phyloP scores from a whole-genome alignment of 1,284 basidiomycete genomes.

The Melampsora larici-populina region DNA sequence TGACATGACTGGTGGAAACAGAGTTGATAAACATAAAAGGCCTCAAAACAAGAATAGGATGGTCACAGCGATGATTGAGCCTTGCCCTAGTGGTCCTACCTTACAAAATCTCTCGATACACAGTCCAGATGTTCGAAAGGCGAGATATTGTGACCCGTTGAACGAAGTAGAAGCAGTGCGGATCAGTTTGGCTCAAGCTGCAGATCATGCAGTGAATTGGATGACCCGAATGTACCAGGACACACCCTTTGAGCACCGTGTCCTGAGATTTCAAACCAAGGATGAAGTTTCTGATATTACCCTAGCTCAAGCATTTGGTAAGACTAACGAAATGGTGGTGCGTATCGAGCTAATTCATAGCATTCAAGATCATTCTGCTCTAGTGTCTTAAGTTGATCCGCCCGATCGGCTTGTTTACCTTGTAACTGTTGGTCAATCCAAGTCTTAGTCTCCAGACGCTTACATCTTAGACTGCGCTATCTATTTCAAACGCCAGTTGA shows the following conservation, averaged over 20 bases:
- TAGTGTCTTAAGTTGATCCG: neutral
- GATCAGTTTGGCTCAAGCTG: slow-evolving; percentile 26
- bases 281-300: slow-evolving; percentile 6
- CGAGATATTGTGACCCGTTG: neutral
- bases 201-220: slow-evolving; percentile 29
- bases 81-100: neutral
- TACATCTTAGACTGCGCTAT: slow-evolving; percentile 28
- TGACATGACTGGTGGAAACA: neutral
- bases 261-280: slow-evolving; percentile 19
- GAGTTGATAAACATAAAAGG: slow-evolving; percentile 26
- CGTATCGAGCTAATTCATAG: neutral
- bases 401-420: neutral
- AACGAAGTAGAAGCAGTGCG: slow-evolving; percentile 5
- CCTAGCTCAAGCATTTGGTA: neutral
- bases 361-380: neutral
- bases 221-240: slow-evolving; percentile 15
- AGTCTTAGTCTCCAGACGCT: slow-evolving; percentile 25
- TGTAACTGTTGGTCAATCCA: slow-evolving; percentile 7
- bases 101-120: slow-evolving; percentile 9
- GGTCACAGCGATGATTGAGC: slow-evolving; percentile 19
- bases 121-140: slow-evolving; percentile 3
- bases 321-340: slow-evolving; percentile 15
- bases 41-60: slow-evolving; percentile 22
- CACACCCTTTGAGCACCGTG: neutral
- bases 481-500: slow-evolving; percentile 20